Base-by-base conservation (phyloP, 805 yeast species). In the Wickerhamomyces alni region DNA sequence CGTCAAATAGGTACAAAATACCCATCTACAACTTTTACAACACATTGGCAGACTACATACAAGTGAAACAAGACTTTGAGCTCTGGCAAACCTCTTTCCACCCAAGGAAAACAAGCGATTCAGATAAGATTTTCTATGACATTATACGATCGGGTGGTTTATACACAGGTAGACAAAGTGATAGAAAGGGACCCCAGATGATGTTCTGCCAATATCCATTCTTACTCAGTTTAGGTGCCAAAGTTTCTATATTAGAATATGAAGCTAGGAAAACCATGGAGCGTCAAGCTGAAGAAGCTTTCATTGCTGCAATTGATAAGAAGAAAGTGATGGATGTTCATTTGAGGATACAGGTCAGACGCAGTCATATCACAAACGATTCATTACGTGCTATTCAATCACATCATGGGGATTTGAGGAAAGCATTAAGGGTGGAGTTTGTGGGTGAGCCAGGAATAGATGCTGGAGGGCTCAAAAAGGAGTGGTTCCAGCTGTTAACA, bases 381-480 rank as follows among this genome's bases (percentile, higher is more conserved):
- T 87, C 97, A 2, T 59, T 93, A 33, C 63, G 75, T 8, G 70
- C 76, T 25, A 75, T 83, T 27, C 73, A 78, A 48, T 60, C 67
- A 3, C 77, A 77, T 50, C 69, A 66, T 31, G 57, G 59, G 10
- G 86, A 85, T 52, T 66, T 88, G 42, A 78, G 82, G 50, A 88
- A 89, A 54, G 74, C 87, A 2, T 61, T 91, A 24, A 72, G 77
- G 45, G 82, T 93, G 8, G 89, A 85, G 51, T 91, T 93, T 58
- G 64, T 82, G 4, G 80, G 80, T 43, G 99, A 91, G 55, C 94
- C 89, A 0, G 99, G 98, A 0, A 75, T 91, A 17, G 99, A 91
- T 64, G 97, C 88, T 1, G 98, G 99, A 2, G 99, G 99, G 0
- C 69, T 91, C 42, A 77, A 82, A 51, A 89, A 88, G 54, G 99